Base-by-base conservation (phyloP, 75 land plant species). In the Ceratopteris richardii region DNA sequence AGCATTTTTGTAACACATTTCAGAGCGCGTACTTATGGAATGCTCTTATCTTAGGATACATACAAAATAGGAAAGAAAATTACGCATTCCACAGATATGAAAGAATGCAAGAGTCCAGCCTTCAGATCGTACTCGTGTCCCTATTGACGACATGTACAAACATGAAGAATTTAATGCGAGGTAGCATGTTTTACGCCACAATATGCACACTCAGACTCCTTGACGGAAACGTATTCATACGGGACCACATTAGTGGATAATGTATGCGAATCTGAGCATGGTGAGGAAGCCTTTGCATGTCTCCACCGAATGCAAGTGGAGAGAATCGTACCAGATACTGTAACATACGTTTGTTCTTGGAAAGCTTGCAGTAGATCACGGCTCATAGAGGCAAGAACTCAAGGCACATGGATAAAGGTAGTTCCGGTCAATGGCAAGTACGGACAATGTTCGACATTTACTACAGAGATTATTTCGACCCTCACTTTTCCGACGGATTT, bases 321-420 rank as follows among this genome's bases (percentile, higher is more conserved):
- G 21, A 23, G 57, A 13, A 29, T 54, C 20, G 31, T 24, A 33
- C 66, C 66, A 24, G 37, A 64, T 37, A 24, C 37, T 18, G 23
- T 33, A 25, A 54, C 61, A 3, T 64, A 56, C 33, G 41, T 31
- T 19, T 53, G 66, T 39, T 25, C 28, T 22, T 54, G 56, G 22
- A 64, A 31, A 39, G 63, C 63, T 42, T 64, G 66, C 55, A 61
- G 53, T 18, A 31, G 42, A 12, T 24, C 52, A 21, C 37, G 37
- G 23, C 37, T 37, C 29, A 7, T 53, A 6, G 61, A 54, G 27
- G 22, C n/a, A 46, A 17, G 50, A 17, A n/a, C 18, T 2, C 2
- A 5, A 46, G 22, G 17, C 17, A 46, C 50, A 46, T 14, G 50
- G n/a, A n/a, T n/a, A n/a, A n/a, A n/a, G n/a, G n/a, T n/a, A n/a